Percentiles rank a stretch among this genome's conserved stretches.
Conservation (phyloP, 768 basidiomycete genomes). For the Lentinula aciculospora region DNA sequence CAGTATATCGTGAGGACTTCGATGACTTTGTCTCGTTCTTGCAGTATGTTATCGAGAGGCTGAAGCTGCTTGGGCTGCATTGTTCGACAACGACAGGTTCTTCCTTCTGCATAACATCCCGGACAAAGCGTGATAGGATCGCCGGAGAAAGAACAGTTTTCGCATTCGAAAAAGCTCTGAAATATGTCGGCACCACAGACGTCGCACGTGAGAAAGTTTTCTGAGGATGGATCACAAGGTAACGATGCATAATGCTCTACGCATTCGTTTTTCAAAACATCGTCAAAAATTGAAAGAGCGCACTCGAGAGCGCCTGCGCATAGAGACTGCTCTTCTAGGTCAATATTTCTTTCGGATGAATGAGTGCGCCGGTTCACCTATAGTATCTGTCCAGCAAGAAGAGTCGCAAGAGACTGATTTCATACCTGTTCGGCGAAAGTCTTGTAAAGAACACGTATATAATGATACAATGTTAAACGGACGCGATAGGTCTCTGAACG, state of each 20-base stretch:
- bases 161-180: constrained; percentile 73
- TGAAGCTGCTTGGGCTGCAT: constrained; percentile 63
- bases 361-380: neutral
- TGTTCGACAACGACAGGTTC: constrained; percentile 55
- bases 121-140: constrained; percentile 57
- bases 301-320: neutral
- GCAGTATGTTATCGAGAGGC: constrained; percentile 39
- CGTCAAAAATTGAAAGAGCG: constrained; percentile 29
- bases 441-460: constrained; percentile 23
- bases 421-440: neutral
- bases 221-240: constrained; percentile 18
- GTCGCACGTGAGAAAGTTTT: constrained; percentile 42
- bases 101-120: constrained; percentile 72
- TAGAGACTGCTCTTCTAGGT: neutral
- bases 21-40: constrained; percentile 28
- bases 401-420: neutral
- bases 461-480: constrained; percentile 57
- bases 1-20: constrained; percentile 7
- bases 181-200: constrained; percentile 82
- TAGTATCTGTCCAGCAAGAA: neutral
- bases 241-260: constrained; percentile 18
- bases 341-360: neutral
- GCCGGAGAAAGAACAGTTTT: constrained; percentile 10
- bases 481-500: constrained; percentile 73
- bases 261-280: constrained; percentile 47